Evolutionary conservation across 257 asterid genomes (phyloP).

Genomic region (Capsicum chinense): DNA sequence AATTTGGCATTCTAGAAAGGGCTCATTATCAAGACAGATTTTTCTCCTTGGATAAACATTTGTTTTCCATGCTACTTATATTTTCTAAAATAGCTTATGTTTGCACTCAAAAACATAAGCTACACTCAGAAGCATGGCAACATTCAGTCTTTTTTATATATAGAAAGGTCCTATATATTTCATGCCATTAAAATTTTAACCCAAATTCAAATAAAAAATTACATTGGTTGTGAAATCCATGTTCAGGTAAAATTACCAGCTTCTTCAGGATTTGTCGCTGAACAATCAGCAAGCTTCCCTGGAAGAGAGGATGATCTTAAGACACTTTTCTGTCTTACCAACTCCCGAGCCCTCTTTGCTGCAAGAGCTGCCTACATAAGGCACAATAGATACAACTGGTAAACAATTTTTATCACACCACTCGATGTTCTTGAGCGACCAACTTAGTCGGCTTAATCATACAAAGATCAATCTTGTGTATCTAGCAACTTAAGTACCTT

Average conservation of each 20-base stretch:
- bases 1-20: neutral
- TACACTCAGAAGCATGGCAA: neutral
- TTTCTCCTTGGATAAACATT: neutral
- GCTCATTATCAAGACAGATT: neutral
- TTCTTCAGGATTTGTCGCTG: conserved; percentile 86
- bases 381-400: conserved; percentile 25
- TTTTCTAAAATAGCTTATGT: neutral
- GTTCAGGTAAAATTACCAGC: conserved; percentile 52
- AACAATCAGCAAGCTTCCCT: conserved; percentile 99
- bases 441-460: conserved; percentile 28
- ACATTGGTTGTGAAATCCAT: conserved; percentile 2
- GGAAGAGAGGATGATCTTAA: conserved; percentile 93
- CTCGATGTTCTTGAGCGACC: conserved; percentile 15
- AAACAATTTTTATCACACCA: conserved; percentile 21
- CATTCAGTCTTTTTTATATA: neutral
- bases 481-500: conserved; percentile 59
- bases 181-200: neutral
- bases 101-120: conserved; percentile 11
- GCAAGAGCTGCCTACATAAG: conserved; percentile 87
- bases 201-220: neutral
- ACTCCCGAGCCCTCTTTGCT: conserved; percentile 94
- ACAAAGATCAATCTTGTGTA: neutral
- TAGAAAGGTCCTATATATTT: conserved; percentile 17
- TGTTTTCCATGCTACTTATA: neutral
- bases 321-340: conserved; percentile 90